phyloP scores from a whole-genome alignment of 805 yeast species.

The Saccharomycopsis capsularis region DNA sequence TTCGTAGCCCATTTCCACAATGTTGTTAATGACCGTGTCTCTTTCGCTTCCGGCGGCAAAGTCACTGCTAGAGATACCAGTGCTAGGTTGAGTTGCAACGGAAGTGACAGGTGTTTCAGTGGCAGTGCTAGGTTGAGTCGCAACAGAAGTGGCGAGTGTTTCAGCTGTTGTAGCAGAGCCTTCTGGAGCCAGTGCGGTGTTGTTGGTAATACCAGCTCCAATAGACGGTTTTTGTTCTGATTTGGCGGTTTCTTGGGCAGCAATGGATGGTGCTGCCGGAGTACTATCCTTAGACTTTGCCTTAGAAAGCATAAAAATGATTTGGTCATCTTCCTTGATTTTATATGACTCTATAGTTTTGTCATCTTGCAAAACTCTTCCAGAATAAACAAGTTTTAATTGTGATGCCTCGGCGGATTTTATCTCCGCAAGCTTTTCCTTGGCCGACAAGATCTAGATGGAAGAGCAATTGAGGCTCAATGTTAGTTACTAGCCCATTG shows the following conservation, averaged over 20 bases:
- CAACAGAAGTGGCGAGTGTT: conserved; percentile 23
- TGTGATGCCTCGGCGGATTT: conserved; percentile 65
- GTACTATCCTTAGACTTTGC: conserved; percentile 24
- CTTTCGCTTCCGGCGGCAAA: conserved; percentile 75
- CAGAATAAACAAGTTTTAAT: conserved; percentile 87
- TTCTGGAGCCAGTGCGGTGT: too few species aligned
- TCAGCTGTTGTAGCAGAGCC: conserved; percentile 9
- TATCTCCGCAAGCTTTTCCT: conserved; percentile 60
- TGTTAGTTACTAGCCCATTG: too few species aligned
- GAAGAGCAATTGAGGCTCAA: too few species aligned
- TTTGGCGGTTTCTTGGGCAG: conserved; percentile 11
- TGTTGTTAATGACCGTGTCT: conserved; percentile 69
- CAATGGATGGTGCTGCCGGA: conserved; percentile 26
- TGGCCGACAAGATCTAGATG: conserved; percentile 52
- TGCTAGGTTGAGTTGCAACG: conserved; percentile 20
- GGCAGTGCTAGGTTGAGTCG: conserved; percentile 23
- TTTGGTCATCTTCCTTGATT: conserved; percentile 76
- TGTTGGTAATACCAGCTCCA: conserved; percentile 24
- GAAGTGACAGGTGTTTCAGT: conserved; percentile 16
- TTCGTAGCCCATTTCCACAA: conserved; percentile 95
- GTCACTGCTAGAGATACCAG: conserved; percentile 38
- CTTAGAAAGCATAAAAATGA: conserved; percentile 84
- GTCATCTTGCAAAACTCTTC: conserved; percentile 81
- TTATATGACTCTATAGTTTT: conserved; percentile 66
- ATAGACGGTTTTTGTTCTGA: background rate